Evolutionary conservation across 176 grass and related monocot genomes (phyloP).

Genomic region (Juncus inflexus): DNA sequence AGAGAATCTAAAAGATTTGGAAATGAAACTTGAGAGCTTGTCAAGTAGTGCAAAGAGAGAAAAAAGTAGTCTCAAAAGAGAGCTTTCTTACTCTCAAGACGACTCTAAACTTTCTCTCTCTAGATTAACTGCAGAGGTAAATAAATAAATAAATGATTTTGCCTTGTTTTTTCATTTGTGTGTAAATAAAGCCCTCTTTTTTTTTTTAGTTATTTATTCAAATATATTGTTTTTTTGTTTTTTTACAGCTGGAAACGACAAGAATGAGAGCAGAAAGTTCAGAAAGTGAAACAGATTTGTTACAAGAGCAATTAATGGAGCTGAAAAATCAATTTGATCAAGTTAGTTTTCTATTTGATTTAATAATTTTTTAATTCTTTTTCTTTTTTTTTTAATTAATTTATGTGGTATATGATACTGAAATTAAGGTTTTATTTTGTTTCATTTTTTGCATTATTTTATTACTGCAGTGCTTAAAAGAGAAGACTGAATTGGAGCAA

Average conservation of each 20-base stretch:
- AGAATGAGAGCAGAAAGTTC: constrained; percentile 66
- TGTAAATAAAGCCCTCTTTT: constrained; percentile 9
- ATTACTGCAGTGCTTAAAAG: constrained; percentile 45
- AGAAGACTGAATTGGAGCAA: constrained; percentile 60
- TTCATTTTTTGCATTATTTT: constrained; percentile 21
- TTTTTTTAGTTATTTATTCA: constrained; percentile 3
- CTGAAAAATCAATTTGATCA: constrained; percentile 59
- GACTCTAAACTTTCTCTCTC: constrained; percentile 47
- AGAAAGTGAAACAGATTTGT: constrained; percentile 56
- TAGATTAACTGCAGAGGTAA: constrained; percentile 65
- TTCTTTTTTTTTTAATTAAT: too few species aligned
- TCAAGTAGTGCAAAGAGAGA: constrained; percentile 84
- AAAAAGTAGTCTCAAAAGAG: constrained; percentile 60
- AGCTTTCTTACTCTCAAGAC: constrained; percentile 67
- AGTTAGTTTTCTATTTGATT: constrained; percentile 33
- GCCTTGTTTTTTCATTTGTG: background rate
- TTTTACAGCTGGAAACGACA: constrained; percentile 58
- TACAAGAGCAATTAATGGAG: constrained; percentile 52
- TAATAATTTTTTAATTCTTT: too few species aligned
- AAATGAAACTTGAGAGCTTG: constrained; percentile 52
- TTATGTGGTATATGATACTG: too few species aligned
- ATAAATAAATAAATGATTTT: constrained; percentile 9
- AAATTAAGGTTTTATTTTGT: constrained; percentile 13
- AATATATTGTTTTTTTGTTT: constrained; percentile 16
- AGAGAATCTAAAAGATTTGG: constrained; percentile 59